These are phyloP conservation scores for Agastache rugosa DNA, from an alignment of 257 asterid genomes.

Conservation along the genomic window DNA sequence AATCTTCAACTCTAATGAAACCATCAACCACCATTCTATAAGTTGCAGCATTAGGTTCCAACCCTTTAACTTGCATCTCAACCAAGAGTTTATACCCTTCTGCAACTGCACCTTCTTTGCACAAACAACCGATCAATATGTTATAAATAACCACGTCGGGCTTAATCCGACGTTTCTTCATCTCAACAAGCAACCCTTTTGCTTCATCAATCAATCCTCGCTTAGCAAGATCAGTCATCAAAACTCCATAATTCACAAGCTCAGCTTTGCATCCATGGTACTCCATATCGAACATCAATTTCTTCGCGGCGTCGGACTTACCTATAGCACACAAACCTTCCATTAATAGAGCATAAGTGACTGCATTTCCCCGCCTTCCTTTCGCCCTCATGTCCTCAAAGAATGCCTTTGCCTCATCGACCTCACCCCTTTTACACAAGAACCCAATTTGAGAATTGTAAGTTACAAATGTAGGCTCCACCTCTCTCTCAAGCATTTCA, in stretches of 20 bases:
- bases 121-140: slow-evolving; percentile 56
- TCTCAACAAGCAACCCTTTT: slow-evolving; percentile 65
- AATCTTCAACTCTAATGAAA: slow-evolving; percentile 61
- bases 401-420: slow-evolving; percentile 58
- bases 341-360: slow-evolving; percentile 79
- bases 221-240: slow-evolving; percentile 72
- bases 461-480: slow-evolving; percentile 75
- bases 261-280: slow-evolving; percentile 78
- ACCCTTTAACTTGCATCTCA: slow-evolving; percentile 75
- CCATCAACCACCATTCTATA: slow-evolving; percentile 85
- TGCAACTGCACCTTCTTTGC: slow-evolving; percentile 53
- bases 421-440: slow-evolving; percentile 66
- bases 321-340: slow-evolving; percentile 71
- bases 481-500: slow-evolving; percentile 81
- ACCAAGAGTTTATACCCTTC: slow-evolving; percentile 76
- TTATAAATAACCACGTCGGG: slow-evolving; percentile 81
- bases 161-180: slow-evolving; percentile 75
- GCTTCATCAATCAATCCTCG: slow-evolving; percentile 72
- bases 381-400: slow-evolving; percentile 73
- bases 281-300: slow-evolving; percentile 93
- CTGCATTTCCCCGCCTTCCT: slow-evolving; percentile 65
- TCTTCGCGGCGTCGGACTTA: slow-evolving; percentile 69
- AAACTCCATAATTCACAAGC: slow-evolving; percentile 71
- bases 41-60: slow-evolving; percentile 79
- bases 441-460: slow-evolving; percentile 79